Evolutionary conservation across 352 stramenopile genomes (phyloP).

Genomic region (Vaucheria bursata): DNA sequence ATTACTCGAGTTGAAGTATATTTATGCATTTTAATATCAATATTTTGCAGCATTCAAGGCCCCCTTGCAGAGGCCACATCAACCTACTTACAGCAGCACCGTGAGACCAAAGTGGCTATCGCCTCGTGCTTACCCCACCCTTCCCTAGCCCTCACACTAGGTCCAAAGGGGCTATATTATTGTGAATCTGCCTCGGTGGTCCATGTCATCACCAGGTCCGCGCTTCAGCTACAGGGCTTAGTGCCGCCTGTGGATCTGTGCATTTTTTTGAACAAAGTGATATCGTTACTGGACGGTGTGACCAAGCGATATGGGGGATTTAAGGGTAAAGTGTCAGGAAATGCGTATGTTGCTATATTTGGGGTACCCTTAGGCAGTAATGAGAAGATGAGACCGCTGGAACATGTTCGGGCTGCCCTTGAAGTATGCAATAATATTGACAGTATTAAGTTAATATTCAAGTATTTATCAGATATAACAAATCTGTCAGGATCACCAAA

Average conservation of each 20-base stretch:
- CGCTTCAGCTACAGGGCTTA: constrained; percentile 3
- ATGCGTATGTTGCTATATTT: constrained; percentile 3
- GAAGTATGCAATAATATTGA: neutral
- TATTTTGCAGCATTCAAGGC: neutral
- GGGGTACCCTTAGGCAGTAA: neutral
- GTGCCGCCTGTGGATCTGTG: constrained; percentile 9
- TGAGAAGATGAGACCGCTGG: neutral
- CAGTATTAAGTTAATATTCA: no score
- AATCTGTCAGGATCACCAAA: no score
- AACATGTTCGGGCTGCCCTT: neutral
- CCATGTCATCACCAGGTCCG: constrained; percentile 3
- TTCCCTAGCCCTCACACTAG: neutral
- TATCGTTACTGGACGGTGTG: constrained; percentile 12
- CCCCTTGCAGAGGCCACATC: neutral
- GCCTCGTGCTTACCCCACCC: neutral
- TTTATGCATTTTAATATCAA: no score
- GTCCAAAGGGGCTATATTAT: neutral
- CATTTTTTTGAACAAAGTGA: constrained; percentile 1
- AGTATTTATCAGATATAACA: no score
- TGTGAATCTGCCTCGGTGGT: neutral
- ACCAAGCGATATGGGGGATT: neutral
- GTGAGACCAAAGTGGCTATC: neutral
- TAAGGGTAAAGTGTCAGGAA: neutral
- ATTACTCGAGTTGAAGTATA: no score
- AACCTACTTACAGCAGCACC: neutral